Evolutionary conservation across 2,329 filamentous ascomycete species (phyloP).

Genomic region (Fusarium sp.): DNA sequence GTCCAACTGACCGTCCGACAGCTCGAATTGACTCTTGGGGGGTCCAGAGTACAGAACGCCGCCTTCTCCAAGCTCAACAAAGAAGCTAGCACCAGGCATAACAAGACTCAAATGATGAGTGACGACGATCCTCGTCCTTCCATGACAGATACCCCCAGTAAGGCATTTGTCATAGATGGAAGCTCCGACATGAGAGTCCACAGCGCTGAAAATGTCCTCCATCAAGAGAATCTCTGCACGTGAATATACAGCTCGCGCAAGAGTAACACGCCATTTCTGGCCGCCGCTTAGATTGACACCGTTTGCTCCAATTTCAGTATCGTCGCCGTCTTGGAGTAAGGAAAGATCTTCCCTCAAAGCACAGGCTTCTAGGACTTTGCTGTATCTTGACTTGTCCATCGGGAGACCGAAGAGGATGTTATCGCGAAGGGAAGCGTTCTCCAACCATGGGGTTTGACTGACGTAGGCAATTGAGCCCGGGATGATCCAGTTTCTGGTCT

Average conservation of each 20-base stretch:
- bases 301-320: constrained; percentile 83
- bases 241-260: constrained; percentile 82
- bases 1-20: not conserved
- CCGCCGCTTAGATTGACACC: constrained; percentile 86
- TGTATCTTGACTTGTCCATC: constrained; percentile 72
- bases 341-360: constrained; percentile 78
- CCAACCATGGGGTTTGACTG: constrained; percentile 84
- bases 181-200: constrained; percentile 82
- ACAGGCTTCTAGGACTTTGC: constrained; percentile 75
- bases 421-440: constrained; percentile 79
- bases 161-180: constrained; percentile 81
- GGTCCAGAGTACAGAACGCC: constrained; percentile 59
- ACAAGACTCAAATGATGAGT: constrained; percentile 81
- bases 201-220: constrained; percentile 84
- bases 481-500: constrained; percentile 75
- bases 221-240: constrained; percentile 78
- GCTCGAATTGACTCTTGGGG: not conserved
- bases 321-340: constrained; percentile 78
- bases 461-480: constrained; percentile 76
- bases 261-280: constrained; percentile 82
- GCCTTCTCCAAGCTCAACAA: constrained; percentile 77
- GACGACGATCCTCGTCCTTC: constrained; percentile 80
- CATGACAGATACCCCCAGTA: constrained; percentile 73
- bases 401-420: constrained; percentile 83
- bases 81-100: constrained; percentile 75